Conservation (phyloP, 345 rosid genomes). For the Populus euphratica region DNA sequence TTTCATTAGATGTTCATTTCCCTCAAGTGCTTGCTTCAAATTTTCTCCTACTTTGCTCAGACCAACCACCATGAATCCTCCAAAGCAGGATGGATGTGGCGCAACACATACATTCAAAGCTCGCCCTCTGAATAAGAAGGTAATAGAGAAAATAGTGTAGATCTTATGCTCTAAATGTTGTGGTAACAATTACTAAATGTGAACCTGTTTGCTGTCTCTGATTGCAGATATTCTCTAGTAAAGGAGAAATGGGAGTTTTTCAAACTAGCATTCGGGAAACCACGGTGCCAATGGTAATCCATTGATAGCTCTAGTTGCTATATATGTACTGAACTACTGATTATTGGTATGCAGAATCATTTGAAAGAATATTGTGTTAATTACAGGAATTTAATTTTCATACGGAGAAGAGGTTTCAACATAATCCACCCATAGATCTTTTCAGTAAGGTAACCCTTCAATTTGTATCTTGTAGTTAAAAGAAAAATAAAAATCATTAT, state of each 20-base stretch:
- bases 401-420: conserved; percentile 51
- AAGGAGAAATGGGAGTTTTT: conserved; percentile 72
- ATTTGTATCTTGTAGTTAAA: neutral
- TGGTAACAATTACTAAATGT: neutral
- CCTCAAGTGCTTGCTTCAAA: conserved; percentile 11
- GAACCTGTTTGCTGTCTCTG: neutral
- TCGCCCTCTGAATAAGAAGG: conserved; percentile 71
- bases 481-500: neutral
- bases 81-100: conserved; percentile 37
- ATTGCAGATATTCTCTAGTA: conserved; percentile 70
- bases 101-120: conserved; percentile 52
- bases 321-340: neutral
- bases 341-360: conserved; percentile 10
- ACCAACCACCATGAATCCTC: conserved; percentile 36
- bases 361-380: conserved; percentile 10
- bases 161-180: conserved; percentile 16
- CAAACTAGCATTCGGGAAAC: conserved; percentile 68
- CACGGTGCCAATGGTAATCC: conserved; percentile 71
- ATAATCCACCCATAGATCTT: conserved; percentile 70
- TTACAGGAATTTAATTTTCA: conserved; percentile 75
- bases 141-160: conserved; percentile 17
- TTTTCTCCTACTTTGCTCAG: conserved; percentile 28
- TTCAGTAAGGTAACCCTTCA: conserved; percentile 66
- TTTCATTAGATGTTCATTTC: neutral
- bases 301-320: neutral